These are phyloP conservation scores for Capronia americana DNA, from an alignment of 2,329 filamentous ascomycete species.

Conservation along the genomic window DNA sequence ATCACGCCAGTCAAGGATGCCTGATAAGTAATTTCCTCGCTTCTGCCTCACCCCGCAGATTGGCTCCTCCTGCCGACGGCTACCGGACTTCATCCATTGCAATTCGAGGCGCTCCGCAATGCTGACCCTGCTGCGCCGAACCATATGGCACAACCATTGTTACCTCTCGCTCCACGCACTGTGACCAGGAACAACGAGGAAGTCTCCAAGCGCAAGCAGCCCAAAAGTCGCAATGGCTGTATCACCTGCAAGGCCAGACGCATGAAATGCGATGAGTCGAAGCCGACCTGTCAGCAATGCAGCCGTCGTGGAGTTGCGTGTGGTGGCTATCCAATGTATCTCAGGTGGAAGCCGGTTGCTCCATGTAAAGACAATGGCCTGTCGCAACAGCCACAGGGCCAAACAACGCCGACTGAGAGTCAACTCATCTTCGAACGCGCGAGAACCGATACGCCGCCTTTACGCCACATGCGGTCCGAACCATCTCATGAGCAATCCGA, in stretches of 20 bases:
- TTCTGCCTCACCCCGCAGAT: background rate
- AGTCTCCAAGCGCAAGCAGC: constrained; percentile 21
- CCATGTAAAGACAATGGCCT: background rate
- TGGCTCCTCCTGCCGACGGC: background rate
- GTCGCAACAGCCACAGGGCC: background rate
- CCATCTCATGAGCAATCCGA: background rate
- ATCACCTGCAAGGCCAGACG: constrained; percentile 75
- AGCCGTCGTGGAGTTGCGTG: constrained; percentile 68
- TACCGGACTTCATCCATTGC: background rate
- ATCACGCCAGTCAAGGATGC: background rate
- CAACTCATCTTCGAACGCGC: too few species aligned
- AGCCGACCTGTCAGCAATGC: constrained; percentile 71
- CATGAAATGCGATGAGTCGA: constrained; percentile 75
- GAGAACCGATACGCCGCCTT: background rate
- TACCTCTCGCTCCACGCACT: constrained; percentile 6
- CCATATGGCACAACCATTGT: constrained; percentile 3
- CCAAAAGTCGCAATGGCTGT: constrained; percentile 50
- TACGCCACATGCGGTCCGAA: background rate
- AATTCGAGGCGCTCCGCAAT: background rate
- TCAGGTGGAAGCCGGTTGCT: constrained; percentile 18
- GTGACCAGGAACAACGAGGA: constrained; percentile 7
- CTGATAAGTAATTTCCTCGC: background rate
- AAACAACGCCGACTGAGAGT: background rate
- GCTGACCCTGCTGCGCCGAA: background rate
- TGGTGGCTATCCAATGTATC: constrained; percentile 62